Evolutionary conservation across 345 rosid genomes (phyloP), one percentile per base, ranked within the genome.

Genomic region (Eucalyptus marginata): DNA sequence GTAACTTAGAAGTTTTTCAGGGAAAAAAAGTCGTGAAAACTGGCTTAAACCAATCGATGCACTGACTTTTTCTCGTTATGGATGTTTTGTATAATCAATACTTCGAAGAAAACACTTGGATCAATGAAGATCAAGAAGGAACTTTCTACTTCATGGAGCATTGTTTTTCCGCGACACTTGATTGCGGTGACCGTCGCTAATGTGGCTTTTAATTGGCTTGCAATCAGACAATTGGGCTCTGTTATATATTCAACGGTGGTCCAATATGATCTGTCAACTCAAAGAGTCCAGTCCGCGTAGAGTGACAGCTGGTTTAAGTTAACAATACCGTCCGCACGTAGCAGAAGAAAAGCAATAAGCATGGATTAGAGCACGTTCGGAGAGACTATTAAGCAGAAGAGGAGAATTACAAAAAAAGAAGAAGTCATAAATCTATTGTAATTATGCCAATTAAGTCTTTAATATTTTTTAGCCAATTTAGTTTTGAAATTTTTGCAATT

Each of bases 401-500:
- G 3, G 3, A 2, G 1, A 49, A 49, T 49, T 14, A 49, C 51
- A 49, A 49, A 49, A 49, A 49, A 49, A 2, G n/a, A n/a, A n/a
- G n/a, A n/a, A n/a, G n/a, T 49, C 1, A 14, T 49, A 49, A 14
- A 49, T 44, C 8, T 44, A 44, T 44, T 44, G 2, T 10, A 44
- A 8, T 44, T 44, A 44, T 44, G 1, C 8, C 10, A 44, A 44
- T 43, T 43, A 43, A 51, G 3, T 51, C 20, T 17, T 51, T 17
- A 51, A 50, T 17, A 20, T 51, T 51, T 51, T 51, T 51, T 3
- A 2, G 22, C 9, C 0, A 51, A 51, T 51, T 51, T 51, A 17
- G 0, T 51, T 51, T 0, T 17, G 17, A 51, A 51, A 1, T 17
- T 51, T 51, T 17, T 51, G 1, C 0, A 51, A 18, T 52, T 17